Evolutionary conservation across 352 stramenopile species (phyloP).

Genomic region (Globisporangium sylvaticum): DNA sequence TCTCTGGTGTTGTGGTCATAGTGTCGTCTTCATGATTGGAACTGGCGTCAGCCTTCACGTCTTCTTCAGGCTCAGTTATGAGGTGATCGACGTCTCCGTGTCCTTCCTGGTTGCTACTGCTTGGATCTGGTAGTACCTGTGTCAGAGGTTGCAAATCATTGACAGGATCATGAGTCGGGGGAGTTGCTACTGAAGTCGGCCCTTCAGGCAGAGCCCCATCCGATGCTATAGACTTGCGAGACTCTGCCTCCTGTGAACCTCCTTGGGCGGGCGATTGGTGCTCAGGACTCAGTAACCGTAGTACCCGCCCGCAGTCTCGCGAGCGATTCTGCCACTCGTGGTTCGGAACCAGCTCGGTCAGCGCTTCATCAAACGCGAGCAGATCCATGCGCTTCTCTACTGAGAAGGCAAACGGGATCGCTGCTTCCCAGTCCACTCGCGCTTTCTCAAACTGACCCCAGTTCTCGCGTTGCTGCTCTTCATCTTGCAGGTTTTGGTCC

Average conservation of each 20-base stretch:
- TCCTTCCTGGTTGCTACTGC: not conserved
- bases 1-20: not conserved
- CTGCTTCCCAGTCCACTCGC: constrained; percentile 30
- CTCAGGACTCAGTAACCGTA: constrained; percentile 20
- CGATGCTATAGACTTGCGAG: too few species aligned
- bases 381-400: constrained; percentile 31
- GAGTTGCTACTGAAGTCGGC: not conserved
- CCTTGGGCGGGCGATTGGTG: not conserved
- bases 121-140: not conserved
- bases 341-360: constrained; percentile 33
- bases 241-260: not conserved
- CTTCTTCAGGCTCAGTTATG: not conserved
- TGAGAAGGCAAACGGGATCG: constrained; percentile 36
- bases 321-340: constrained; percentile 33
- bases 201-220: not conserved
- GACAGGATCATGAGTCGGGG: not conserved
- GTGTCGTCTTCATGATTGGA: not conserved
- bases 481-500: not conserved
- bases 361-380: constrained; percentile 39
- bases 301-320: not conserved
- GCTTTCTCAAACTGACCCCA: constrained; percentile 6
- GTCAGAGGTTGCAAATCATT: not conserved
- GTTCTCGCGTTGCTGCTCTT: not conserved
- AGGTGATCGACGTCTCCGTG: not conserved
- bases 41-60: not conserved